Percentiles rank a stretch among this genome's conserved stretches.
phyloP scores from a whole-genome alignment of 179 eudicot genomes.

The Actinidia arguta region DNA sequence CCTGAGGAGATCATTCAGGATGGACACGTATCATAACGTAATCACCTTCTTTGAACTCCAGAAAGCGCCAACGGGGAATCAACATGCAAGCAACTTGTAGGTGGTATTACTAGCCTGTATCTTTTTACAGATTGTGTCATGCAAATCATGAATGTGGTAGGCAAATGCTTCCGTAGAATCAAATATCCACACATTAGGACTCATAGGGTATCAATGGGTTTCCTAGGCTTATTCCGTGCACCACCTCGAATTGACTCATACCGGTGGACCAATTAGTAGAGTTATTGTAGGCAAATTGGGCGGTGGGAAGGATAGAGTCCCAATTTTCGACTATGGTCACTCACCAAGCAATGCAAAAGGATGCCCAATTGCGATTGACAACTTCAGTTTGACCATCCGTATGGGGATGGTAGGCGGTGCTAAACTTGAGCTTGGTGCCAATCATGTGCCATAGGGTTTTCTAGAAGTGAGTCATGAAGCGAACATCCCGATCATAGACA shows the following conservation, averaged over 20 bases:
- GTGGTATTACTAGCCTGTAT: neutral
- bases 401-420: too few species aligned
- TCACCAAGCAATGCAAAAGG: neutral
- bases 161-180: too few species aligned
- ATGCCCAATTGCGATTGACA: neutral
- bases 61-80: neutral
- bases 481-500: too few species aligned
- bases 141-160: neutral
- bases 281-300: neutral
- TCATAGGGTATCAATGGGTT: neutral
- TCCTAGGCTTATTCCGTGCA: neutral
- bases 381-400: neutral
- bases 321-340: neutral
- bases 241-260: neutral
- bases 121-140: neutral
- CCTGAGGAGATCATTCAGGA: neutral
- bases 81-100: neutral
- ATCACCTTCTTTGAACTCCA: neutral
- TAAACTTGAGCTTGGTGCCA: too few species aligned
- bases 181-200: too few species aligned
- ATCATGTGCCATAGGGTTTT: too few species aligned
- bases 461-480: too few species aligned
- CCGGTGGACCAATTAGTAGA: neutral
- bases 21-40: neutral
- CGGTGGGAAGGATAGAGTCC: neutral